phyloP scores from a whole-genome alignment of 1,139 yeast genomes.

The Scheffersomyces cryptocercus region DNA sequence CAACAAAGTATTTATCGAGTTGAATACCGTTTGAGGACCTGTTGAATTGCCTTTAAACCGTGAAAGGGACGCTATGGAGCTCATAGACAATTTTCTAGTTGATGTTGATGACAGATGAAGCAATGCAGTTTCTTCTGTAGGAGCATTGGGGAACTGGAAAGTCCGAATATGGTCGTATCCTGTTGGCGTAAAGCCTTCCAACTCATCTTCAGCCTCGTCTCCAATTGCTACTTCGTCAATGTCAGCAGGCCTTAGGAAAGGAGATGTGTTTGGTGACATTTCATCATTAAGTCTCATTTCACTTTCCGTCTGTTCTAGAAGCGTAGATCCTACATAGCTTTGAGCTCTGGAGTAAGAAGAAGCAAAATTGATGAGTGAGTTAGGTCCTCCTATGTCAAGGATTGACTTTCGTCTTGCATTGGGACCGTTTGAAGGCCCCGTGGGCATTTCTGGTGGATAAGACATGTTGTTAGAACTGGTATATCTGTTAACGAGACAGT shows the following conservation, averaged over 20 bases:
- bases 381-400: constrained; percentile 47
- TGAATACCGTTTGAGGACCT: constrained; percentile 83
- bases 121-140: constrained; percentile 13
- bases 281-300: constrained; percentile 12
- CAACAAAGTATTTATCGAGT: constrained; percentile 79
- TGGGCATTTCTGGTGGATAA: background rate
- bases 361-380: constrained; percentile 76
- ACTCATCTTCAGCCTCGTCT: constrained; percentile 2
- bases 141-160: constrained; percentile 12
- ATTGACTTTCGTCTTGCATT: constrained; percentile 12
- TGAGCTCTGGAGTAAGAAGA: constrained; percentile 79
- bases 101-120: background rate
- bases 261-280: constrained; percentile 28
- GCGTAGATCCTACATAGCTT: constrained; percentile 40
- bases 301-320: constrained; percentile 17
- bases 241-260: constrained; percentile 7
- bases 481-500: background rate
- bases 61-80: background rate
- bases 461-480: background rate
- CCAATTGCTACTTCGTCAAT: constrained; percentile 4
- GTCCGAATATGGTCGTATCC: constrained; percentile 13
- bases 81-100: background rate
- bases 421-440: background rate
- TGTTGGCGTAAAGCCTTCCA: background rate
- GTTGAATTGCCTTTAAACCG: constrained; percentile 45